phyloP scores from a whole-genome alignment of 108 stramenopile species.

The Nitzschia putrida region DNA sequence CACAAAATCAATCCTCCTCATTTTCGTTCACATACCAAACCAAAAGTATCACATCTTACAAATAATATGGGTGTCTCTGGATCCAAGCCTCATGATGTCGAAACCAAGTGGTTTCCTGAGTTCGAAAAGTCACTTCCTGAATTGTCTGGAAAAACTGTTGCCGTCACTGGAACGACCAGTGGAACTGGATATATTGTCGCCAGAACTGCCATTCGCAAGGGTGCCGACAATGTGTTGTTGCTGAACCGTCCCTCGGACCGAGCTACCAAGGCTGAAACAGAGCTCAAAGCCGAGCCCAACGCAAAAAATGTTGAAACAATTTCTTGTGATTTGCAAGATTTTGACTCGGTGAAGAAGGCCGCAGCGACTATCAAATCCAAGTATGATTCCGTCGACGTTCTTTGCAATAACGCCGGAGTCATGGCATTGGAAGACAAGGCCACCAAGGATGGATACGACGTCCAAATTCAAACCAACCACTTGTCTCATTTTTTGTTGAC shows the following conservation, averaged over 20 bases:
- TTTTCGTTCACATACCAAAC: no score
- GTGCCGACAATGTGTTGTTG: constrained; percentile 41
- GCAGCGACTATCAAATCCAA: constrained; percentile 37
- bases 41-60: no score
- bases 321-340: constrained; percentile 47
- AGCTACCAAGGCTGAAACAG: constrained; percentile 30
- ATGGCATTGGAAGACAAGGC: constrained; percentile 50
- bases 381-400: constrained; percentile 41
- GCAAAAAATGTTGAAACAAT: constrained; percentile 36
- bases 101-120: constrained; percentile 20
- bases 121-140: constrained; percentile 39
- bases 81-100: constrained; percentile 18
- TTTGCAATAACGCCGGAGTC: constrained; percentile 68
- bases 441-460: constrained; percentile 65
- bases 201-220: constrained; percentile 36
- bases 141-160: constrained; percentile 49
- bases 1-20: no score
- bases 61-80: constrained; percentile 10
- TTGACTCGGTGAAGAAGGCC: constrained; percentile 43
- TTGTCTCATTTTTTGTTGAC: constrained; percentile 66
- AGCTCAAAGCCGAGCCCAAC: constrained; percentile 21
- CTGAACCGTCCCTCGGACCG: constrained; percentile 53
- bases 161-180: constrained; percentile 49
- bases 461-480: constrained; percentile 65
- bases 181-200: constrained; percentile 46